A percentile compares a stretch with the other conserved stretches of the same genome.
Evolutionary conservation across 768 basidiomycete genomes (phyloP).

Genomic region (Lactifluus hygrophoroides): DNA sequence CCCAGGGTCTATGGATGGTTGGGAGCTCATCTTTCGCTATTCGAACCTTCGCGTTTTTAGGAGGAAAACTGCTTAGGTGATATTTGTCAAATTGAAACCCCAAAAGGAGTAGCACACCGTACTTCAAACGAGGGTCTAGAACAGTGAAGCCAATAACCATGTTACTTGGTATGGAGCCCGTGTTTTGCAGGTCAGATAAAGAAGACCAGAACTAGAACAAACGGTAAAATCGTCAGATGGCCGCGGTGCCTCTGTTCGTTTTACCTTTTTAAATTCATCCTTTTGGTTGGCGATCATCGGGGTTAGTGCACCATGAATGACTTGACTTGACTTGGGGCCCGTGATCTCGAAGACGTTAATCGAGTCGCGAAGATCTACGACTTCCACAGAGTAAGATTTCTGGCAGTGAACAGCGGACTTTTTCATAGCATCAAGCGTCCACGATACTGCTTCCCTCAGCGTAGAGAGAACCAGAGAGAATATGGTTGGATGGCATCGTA

Average conservation of each 20-base stretch:
- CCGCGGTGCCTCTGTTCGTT: not conserved
- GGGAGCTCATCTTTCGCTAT: conserved; percentile 24
- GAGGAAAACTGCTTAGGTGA: conserved; percentile 61
- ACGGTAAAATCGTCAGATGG: not conserved
- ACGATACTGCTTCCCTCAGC: conserved; percentile 44
- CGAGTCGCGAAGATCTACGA: conserved; percentile 62
- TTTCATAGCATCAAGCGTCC: conserved; percentile 33
- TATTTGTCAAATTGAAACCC: not conserved
- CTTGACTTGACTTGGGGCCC: conserved; percentile 75
- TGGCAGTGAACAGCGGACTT: conserved; percentile 22
- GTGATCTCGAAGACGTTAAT: conserved; percentile 83
- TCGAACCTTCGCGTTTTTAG: conserved; percentile 54
- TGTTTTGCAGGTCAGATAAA: conserved; percentile 50
- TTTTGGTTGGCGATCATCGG: conserved; percentile 31
- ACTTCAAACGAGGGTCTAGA: conserved; percentile 84
- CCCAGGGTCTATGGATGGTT: conserved; percentile 24
- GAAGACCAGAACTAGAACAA: conserved; percentile 55
- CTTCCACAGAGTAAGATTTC: conserved; percentile 40
- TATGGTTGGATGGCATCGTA: conserved; percentile 70
- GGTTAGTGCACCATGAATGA: conserved; percentile 35
- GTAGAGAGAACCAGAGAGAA: conserved; percentile 48
- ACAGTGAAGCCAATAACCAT: conserved; percentile 75
- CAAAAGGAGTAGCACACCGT: conserved; percentile 21
- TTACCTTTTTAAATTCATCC: conserved; percentile 52
- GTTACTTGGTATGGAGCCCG: conserved; percentile 61